Evolutionary conservation across 306 rosid genomes (phyloP).

Genomic region (Ammopiptanthus mongolicus): DNA sequence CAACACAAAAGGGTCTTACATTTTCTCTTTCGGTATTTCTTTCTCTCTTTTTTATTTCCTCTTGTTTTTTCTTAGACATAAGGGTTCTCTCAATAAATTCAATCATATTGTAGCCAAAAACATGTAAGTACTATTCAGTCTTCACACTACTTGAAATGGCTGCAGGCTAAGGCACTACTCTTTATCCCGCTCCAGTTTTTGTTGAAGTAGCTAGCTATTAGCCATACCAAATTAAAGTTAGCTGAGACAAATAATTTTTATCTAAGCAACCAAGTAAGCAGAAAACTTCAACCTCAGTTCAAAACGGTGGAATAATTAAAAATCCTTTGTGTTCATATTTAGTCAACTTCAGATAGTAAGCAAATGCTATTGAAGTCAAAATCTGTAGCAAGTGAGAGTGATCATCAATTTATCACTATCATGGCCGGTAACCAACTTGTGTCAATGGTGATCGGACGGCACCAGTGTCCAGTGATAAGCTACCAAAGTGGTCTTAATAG

Average conservation of each 20-base stretch:
- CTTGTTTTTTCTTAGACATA: constrained; percentile 24
- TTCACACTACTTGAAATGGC: constrained; percentile 23
- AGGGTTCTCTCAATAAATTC: constrained; percentile 32
- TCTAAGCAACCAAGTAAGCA: neutral
- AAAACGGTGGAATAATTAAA: constrained; percentile 13
- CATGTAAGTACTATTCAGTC: constrained; percentile 27
- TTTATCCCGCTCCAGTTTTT: neutral
- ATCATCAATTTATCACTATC: constrained; percentile 34
- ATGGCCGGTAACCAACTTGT: constrained; percentile 40
- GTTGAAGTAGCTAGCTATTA: neutral
- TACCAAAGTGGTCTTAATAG: constrained; percentile 40
- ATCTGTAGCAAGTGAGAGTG: constrained; percentile 24
- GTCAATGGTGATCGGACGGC: constrained; percentile 39
- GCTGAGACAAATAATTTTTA: neutral
- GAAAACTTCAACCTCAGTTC: neutral
- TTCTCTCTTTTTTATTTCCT: neutral
- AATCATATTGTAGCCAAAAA: constrained; percentile 21
- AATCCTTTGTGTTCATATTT: neutral
- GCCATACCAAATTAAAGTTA: constrained; percentile 1
- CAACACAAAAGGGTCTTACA: constrained; percentile 18
- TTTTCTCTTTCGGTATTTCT: constrained; percentile 2
- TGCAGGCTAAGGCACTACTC: neutral
- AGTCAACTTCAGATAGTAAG: constrained; percentile 27
- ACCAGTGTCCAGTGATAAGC: constrained; percentile 31
- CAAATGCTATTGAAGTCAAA: constrained; percentile 15